These are phyloP conservation scores for Bassia scoparia DNA, from an alignment of 148 eudicot species.

Conservation along the genomic window DNA sequence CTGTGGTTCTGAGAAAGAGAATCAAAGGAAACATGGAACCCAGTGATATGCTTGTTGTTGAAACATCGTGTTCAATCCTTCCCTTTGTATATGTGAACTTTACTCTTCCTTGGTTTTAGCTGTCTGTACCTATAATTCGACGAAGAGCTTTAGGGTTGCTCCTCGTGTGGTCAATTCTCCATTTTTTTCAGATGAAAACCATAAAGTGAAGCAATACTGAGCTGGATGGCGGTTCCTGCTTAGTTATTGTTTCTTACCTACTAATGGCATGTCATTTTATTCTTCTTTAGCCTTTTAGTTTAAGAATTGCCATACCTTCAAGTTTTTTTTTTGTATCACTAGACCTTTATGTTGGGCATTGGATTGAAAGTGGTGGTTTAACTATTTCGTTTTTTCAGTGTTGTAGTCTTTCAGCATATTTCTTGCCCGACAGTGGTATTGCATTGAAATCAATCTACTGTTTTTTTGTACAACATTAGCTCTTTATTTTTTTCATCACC, in stretches of 20 bases:
- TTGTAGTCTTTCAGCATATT: neutral
- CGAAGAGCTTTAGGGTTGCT: neutral
- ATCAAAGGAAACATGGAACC: conserved; percentile 45
- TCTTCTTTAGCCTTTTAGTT: too few relatives aligned
- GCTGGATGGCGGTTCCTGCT: neutral
- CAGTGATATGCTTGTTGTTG: conserved; percentile 36
- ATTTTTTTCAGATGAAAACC: neutral
- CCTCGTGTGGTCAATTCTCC: neutral
- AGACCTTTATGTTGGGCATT: neutral
- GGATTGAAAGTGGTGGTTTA: neutral
- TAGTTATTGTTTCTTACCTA: too few relatives aligned
- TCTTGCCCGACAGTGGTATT: neutral
- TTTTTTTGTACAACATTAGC: conserved; percentile 1
- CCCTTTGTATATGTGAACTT: neutral
- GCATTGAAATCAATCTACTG: neutral
- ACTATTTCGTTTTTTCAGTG: neutral
- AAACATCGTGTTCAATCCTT: conserved; percentile 10
- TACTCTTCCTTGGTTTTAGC: neutral
- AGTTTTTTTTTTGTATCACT: neutral
- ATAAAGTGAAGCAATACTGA: neutral
- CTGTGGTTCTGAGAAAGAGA: conserved; percentile 84
- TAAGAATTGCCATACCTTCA: too few relatives aligned
- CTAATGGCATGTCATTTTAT: too few relatives aligned
- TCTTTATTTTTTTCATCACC: neutral
- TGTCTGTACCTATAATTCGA: neutral